phyloP scores from a whole-genome alignment of 345 rosid genomes.

The Salix dunnii region DNA sequence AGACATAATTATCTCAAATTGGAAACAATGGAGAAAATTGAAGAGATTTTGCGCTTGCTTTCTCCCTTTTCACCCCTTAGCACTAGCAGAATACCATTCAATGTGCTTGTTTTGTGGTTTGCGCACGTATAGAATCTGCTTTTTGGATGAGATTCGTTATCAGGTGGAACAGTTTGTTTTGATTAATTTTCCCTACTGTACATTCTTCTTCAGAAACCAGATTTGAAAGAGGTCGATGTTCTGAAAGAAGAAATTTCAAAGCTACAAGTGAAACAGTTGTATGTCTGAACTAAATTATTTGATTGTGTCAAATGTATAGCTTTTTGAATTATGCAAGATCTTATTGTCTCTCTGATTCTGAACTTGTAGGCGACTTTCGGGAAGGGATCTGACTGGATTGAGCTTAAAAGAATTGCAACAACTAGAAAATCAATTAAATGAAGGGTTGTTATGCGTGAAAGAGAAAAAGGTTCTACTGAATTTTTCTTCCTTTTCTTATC shows the following conservation, averaged over 20 bases:
- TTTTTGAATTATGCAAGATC: neutral
- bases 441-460: constrained; percentile 59
- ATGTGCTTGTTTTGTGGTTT: too few species aligned
- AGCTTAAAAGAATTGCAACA: constrained; percentile 67
- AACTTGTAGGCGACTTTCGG: constrained; percentile 51
- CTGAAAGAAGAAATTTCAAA: constrained; percentile 61
- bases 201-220: constrained; percentile 43
- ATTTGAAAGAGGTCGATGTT: constrained; percentile 43
- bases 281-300: constrained; percentile 29
- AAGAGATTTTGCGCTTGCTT: too few species aligned
- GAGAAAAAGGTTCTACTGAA: constrained; percentile 58
- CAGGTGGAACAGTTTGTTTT: too few species aligned
- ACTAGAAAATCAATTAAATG: constrained; percentile 65
- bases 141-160: too few species aligned
- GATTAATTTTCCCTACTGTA: neutral
- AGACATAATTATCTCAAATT: too few species aligned
- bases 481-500: neutral
- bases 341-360: constrained; percentile 11
- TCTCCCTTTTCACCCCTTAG: too few species aligned
- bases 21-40: too few species aligned
- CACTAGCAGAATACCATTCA: too few species aligned
- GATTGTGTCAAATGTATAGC: neutral
- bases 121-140: too few species aligned
- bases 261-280: constrained; percentile 74
- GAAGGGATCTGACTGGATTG: constrained; percentile 61